Evolutionary conservation across 1,284 basidiomycete species (phyloP).

Genomic region (Exobasidium rhododendri): DNA sequence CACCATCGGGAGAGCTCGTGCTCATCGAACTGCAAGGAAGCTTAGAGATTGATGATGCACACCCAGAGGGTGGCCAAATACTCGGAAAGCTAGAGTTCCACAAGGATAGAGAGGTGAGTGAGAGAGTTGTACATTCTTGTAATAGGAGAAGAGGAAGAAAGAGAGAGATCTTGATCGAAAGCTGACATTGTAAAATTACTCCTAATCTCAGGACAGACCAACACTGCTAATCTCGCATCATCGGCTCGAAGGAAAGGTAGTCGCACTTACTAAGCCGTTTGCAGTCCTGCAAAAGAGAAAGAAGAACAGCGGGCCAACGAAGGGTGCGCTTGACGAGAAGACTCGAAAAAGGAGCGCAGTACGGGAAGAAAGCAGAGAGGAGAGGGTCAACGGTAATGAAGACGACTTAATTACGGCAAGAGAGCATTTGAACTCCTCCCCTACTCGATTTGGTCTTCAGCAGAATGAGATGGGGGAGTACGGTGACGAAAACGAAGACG

Average conservation of each 20-base stretch:
- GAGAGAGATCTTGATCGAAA: too few species aligned
- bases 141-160: too few species aligned
- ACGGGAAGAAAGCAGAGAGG: neutral
- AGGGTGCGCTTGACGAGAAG: neutral
- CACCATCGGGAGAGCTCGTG: conserved; percentile 42
- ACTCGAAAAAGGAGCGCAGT: neutral
- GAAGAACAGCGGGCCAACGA: neutral
- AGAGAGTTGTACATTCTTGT: too few species aligned
- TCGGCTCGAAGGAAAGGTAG: conserved; percentile 79
- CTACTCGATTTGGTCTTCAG: neutral
- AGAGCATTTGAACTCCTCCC: neutral
- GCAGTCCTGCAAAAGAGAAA: conserved; percentile 43
- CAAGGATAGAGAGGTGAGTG: conserved; percentile 18
- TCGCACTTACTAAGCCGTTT: conserved; percentile 59
- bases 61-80: conserved; percentile 28
- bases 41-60: conserved; percentile 41
- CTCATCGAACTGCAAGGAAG: conserved; percentile 51
- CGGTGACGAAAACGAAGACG: neutral
- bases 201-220: conserved; percentile 65
- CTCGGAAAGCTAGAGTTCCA: conserved; percentile 46
- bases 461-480: neutral
- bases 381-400: too few species aligned
- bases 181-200: too few species aligned
- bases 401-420: too few species aligned
- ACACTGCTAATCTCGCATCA: conserved; percentile 81